Conservation (phyloP, 108 stramenopile species). For the Fragilaria radians region DNA sequence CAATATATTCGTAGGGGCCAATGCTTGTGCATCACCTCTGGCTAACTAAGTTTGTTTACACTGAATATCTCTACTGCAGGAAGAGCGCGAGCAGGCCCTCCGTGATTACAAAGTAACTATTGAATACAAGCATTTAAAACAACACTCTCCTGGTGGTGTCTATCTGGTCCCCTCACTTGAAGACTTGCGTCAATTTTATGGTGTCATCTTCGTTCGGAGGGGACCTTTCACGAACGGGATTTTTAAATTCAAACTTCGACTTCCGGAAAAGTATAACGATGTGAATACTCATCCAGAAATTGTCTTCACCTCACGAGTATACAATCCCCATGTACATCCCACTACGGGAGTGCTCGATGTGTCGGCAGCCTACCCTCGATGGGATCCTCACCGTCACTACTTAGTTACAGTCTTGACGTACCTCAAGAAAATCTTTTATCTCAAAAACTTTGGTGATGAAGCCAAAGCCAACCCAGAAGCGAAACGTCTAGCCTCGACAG, state of each 20-base stretch:
- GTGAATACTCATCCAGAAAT: constrained; percentile 72
- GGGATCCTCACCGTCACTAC: constrained; percentile 87
- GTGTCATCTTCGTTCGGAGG: constrained; percentile 90
- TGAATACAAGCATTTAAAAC: constrained; percentile 92
- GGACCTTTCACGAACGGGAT: constrained; percentile 88
- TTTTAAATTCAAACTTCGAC: constrained; percentile 86
- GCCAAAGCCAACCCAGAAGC: constrained; percentile 66
- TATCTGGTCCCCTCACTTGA: constrained; percentile 81
- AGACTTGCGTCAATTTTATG: constrained; percentile 78
- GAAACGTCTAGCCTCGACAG: constrained; percentile 35
- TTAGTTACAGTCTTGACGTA: constrained; percentile 91
- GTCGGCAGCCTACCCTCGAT: constrained; percentile 61
- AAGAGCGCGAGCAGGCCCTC: constrained; percentile 80
- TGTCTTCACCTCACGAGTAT: constrained; percentile 73
- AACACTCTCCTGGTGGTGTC: constrained; percentile 88
- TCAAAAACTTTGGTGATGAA: constrained; percentile 67
- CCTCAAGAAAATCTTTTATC: constrained; percentile 95
- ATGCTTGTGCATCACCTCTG: too few species aligned
- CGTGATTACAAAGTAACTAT: constrained; percentile 92
- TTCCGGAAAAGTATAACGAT: constrained; percentile 88
- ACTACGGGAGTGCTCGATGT: constrained; percentile 83
- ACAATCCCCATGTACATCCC: constrained; percentile 86
- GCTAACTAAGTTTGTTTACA: too few species aligned
- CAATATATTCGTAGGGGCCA: too few species aligned
- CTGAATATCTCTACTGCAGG: too few species aligned